Percentiles rank a stretch among this genome's conserved stretches.
Evolutionary conservation across 768 basidiomycete genomes (phyloP).

Genomic region (Trametes villosa): DNA sequence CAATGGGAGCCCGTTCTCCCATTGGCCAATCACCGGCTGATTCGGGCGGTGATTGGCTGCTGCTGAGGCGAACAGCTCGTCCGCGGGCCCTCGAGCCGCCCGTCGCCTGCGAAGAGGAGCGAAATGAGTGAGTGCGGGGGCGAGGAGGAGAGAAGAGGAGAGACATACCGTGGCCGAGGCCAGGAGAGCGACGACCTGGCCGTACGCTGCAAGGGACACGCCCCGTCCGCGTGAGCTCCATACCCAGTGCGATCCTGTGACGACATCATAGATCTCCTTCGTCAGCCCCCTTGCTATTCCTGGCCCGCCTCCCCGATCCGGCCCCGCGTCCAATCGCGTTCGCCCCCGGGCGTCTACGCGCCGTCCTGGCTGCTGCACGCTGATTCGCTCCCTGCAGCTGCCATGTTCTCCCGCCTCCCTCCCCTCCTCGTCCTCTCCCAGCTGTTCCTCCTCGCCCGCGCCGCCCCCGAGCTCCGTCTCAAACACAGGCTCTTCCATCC

Average conservation of each 20-base stretch:
- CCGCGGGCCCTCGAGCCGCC: not conserved
- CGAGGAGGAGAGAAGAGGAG: not conserved
- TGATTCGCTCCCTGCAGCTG: conserved; percentile 16
- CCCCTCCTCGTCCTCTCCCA: conserved; percentile 30
- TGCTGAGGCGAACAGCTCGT: not conserved
- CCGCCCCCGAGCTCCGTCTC: conserved; percentile 35
- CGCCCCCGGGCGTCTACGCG: conserved; percentile 8
- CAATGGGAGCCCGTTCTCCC: conserved; percentile 28
- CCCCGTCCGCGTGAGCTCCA: not conserved
- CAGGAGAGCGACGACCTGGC: not conserved
- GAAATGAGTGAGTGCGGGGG: not conserved
- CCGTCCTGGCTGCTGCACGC: not conserved
- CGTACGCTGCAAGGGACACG: not conserved
- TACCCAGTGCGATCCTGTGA: conserved; percentile 3
- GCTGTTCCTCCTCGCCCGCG: conserved; percentile 25
- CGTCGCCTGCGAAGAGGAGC: not conserved
- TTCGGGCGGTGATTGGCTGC: conserved; percentile 13
- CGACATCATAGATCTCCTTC: conserved; percentile 10
- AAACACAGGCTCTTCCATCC: conserved; percentile 62
- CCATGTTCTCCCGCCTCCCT: conserved; percentile 34
- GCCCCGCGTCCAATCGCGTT: conserved; percentile 22
- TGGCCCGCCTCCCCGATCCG: conserved; percentile 8
- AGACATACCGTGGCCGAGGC: not conserved
- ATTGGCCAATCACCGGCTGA: conserved; percentile 26
- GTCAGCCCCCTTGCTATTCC: conserved; percentile 11